Evolutionary conservation across 805 yeast species (phyloP), one percentile per base, ranked within the genome.

Genomic region (Yarrowia hollandica): DNA sequence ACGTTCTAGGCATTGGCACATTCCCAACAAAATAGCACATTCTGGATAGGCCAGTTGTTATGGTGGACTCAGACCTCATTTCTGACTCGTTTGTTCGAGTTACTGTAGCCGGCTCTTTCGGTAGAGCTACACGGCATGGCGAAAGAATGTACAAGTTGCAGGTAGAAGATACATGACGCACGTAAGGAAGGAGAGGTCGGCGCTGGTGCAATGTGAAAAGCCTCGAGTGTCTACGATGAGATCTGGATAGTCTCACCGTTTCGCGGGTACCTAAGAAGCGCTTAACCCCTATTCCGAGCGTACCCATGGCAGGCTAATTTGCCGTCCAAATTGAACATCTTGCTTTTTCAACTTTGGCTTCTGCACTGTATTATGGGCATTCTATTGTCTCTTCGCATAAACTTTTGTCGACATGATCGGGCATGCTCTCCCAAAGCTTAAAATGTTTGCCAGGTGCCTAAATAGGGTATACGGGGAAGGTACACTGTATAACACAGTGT

Each of bases 401-500:
- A 44, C 35, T 44, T 44, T 19, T 12, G 7, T 7, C 19, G 14
- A n/a, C 33, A 41, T 41, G 33, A 41, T 41, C 48, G 48, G 35
- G 52, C 35, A 30, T 42, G 50, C 50, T 7, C 7, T 8, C 4
- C 8, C 35, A 28, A 30, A 44, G 25, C 25, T 15, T 26, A 21
- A 21, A 8, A 5, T 44, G 52, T 44, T 44, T 44, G 35, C 18
- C 35, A 14, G 25, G 35, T 28, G 16, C 52, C 52, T 28, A 44
- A 44, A 44, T 44, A 44, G 52, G 52, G 52, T 28, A 28, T 28
- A 44, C 52, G 35, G 52, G 28, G 33, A 26, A 28, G 34, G 6
- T 7, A 15, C 21, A 23, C 48, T 41, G 48, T 41, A 41, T 12
- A 26, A 23, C 23, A 1, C 11, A 23, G 19, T 12, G 15, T 12